Conservation (phyloP, 306 rosid species). For the Betula pendula region DNA sequence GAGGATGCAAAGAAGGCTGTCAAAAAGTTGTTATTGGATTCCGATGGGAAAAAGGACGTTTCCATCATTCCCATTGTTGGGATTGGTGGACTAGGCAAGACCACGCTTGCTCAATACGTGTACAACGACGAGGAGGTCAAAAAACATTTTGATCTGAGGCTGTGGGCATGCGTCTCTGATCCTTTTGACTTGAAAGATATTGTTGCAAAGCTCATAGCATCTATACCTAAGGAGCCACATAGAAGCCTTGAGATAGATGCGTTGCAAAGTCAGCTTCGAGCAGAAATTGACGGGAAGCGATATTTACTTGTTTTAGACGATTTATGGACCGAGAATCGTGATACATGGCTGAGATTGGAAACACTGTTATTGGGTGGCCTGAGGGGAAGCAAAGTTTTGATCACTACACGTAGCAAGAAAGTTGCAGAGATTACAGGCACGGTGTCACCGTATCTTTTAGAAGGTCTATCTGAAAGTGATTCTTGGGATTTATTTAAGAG, state of each 20-base stretch:
- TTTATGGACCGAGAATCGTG: background rate
- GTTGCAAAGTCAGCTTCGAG: background rate
- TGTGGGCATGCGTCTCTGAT: background rate
- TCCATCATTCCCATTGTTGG: background rate
- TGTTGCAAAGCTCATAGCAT: background rate
- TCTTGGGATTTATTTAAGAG: background rate
- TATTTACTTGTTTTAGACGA: slow-evolving; percentile 13
- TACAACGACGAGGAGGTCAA: background rate
- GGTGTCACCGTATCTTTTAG: background rate
- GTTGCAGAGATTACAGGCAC: background rate
- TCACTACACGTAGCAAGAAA: slow-evolving; percentile 4
- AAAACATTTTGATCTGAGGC: background rate
- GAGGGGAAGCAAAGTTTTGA: slow-evolving; percentile 11
- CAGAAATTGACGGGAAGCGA: background rate
- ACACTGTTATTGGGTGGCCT: background rate
- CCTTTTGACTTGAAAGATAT: background rate
- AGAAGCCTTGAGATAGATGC: background rate
- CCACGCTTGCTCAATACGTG: slow-evolving; percentile 13
- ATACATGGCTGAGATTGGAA: background rate
- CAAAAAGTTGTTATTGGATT: background rate
- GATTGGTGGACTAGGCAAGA: slow-evolving; percentile 24
- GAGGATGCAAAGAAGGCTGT: slow-evolving; percentile 10
- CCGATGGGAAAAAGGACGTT: background rate
- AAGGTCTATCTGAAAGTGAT: background rate
- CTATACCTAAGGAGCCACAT: background rate